Conservation (phyloP, 129 eudicot genomes). For the Tanacetum coccineum region DNA sequence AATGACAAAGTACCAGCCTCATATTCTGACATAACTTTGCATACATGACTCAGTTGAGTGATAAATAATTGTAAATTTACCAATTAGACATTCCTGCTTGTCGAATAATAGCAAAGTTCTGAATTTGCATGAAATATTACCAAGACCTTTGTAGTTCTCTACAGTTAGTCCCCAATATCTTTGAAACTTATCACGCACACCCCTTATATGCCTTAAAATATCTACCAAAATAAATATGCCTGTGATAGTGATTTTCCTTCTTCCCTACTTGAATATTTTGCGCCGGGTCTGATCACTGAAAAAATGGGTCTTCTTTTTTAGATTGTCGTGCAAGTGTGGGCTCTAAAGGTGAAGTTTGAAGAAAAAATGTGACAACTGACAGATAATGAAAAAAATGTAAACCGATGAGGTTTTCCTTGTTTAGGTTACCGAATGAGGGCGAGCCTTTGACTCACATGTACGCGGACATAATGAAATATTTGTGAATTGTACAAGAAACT, state of each 20-base stretch:
- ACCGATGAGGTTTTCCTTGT: too few relatives aligned
- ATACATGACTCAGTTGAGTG: not conserved
- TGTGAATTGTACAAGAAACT: too few relatives aligned
- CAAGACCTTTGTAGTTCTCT: not conserved
- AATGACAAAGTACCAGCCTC: not conserved
- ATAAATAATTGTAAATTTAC: not conserved
- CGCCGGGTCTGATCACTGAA: not conserved
- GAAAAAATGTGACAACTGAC: too few relatives aligned
- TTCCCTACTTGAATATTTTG: not conserved
- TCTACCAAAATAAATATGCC: not conserved
- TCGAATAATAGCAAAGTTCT: not conserved
- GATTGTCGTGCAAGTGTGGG: too few relatives aligned
- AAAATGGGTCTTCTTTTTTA: too few relatives aligned
- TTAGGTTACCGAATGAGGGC: too few relatives aligned
- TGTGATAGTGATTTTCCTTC: not conserved
- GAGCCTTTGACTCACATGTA: too few relatives aligned
- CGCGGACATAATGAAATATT: too few relatives aligned
- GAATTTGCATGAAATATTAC: not conserved
- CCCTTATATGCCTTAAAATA: not conserved
- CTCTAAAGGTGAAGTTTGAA: too few relatives aligned
- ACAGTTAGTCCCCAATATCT: not conserved
- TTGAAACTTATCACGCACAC: not conserved
- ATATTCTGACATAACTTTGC: not conserved
- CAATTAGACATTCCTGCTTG: too few relatives aligned
- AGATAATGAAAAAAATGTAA: too few relatives aligned